Evolutionary conservation across 179 eudicot species (phyloP).

Genomic region (Vitellaria paradoxa): DNA sequence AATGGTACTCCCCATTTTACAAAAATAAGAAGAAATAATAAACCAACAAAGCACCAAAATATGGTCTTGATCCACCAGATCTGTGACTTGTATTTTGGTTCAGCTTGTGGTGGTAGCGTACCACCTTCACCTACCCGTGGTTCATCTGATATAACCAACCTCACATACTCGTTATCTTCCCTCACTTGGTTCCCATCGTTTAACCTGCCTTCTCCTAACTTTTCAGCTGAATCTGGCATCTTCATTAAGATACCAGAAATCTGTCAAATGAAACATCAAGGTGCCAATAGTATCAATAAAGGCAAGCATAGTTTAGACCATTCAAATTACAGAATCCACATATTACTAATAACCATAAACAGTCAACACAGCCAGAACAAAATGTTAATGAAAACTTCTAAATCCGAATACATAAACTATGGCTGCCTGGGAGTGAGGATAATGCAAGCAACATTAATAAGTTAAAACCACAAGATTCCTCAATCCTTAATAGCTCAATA

Average conservation of each 20-base stretch:
- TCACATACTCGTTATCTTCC: conserved; percentile 64
- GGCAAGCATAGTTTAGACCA: background rate
- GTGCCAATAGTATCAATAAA: conserved; percentile 1
- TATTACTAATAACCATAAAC: no score
- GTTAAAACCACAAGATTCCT: no score
- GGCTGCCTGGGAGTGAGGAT: no score
- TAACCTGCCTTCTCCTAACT: conserved; percentile 25
- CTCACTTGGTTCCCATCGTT: conserved; percentile 34
- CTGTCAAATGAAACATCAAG: conserved; percentile 19
- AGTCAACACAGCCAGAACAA: no score
- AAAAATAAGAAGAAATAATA: conserved; percentile 36
- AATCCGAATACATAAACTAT: no score
- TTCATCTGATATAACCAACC: conserved; percentile 55
- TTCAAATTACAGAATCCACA: background rate
- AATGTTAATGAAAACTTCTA: no score
- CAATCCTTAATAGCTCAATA: no score
- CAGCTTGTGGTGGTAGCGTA: conserved; percentile 29
- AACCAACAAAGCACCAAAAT: conserved; percentile 32
- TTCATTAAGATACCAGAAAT: conserved; percentile 27
- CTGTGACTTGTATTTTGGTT: conserved; percentile 28
- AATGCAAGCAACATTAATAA: no score
- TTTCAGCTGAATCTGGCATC: conserved; percentile 51
- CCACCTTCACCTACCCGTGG: conserved; percentile 40
- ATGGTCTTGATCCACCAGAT: conserved; percentile 76
- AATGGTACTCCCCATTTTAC: conserved; percentile 88